A percentile compares a stretch with the other conserved stretches of the same genome.
These are phyloP conservation scores for Schizochytrium sp. DNA, from an alignment of 108 stramenopile genomes.

Conservation along the genomic window DNA sequence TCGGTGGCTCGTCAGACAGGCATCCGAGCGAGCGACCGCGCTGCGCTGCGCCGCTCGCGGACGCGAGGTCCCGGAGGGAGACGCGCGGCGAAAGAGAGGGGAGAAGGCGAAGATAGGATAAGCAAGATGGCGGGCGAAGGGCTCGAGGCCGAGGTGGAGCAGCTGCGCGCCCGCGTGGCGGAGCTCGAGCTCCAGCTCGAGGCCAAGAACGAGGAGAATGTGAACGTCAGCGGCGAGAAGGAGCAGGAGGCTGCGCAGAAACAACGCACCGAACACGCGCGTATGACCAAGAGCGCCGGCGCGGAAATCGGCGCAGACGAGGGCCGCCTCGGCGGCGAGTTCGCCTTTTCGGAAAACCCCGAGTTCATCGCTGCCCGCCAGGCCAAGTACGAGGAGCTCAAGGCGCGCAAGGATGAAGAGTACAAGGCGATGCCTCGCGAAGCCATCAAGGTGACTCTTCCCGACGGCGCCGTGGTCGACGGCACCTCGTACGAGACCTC, in stretches of 20 bases:
- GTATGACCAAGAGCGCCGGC: constrained; percentile 22
- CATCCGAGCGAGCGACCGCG: too few relatives aligned
- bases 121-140: background rate
- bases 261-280: constrained; percentile 21
- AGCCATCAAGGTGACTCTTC: constrained; percentile 80
- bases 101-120: too few relatives aligned
- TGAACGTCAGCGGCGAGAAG: too few relatives aligned
- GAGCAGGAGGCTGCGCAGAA: too few relatives aligned
- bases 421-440: constrained; percentile 51
- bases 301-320: constrained; percentile 17
- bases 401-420: constrained; percentile 12
- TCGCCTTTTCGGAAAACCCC: constrained; percentile 30
- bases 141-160: background rate
- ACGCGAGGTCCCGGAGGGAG: too few relatives aligned
- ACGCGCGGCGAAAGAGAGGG: too few relatives aligned
- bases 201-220: too few relatives aligned
- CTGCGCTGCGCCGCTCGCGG: too few relatives aligned
- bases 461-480: constrained; percentile 72
- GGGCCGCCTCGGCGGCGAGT: constrained; percentile 26
- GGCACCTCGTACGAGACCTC: constrained; percentile 64
- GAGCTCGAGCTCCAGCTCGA: background rate
- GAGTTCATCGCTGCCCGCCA: constrained; percentile 28
- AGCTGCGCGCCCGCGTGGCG: background rate
- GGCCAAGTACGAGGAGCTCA: constrained; percentile 35
- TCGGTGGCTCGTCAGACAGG: too few relatives aligned